Evolutionary conservation across 2,329 filamentous ascomycete species (phyloP), one percentile per base, ranked within the genome.

Genomic region (Cordyceps militaris): DNA sequence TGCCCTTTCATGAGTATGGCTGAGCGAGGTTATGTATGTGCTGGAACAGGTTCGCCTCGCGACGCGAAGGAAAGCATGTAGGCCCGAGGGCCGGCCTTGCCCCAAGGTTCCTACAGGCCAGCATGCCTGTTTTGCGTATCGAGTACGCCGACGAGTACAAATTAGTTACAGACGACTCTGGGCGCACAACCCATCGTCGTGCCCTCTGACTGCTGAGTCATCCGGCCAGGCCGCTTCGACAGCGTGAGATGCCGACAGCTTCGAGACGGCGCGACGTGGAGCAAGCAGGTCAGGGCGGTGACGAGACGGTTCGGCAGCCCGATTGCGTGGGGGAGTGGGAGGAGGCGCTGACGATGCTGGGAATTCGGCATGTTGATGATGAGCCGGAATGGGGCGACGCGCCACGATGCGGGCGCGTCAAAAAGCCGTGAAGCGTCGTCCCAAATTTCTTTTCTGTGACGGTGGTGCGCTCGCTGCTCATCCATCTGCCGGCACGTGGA

Each of bases 291-390:
- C 1, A 71, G 83, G 13, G 69, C 73, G 4, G 76, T 86, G 30
- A 86, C 83, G 0, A 69, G 80, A 14, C 70, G 70, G 9, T 87
- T 79, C 67, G 67, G 73, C 2, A 84, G 87, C 70, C 82, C 82
- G 1, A 71, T 87, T 14, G 82, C 79, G 3, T 87, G 82, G 82
- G 84, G 82, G 0, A 87, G 83, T n/a, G n/a, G n/a, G n/a, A n/a
- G 82, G 77, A 84, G 3, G 79, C 76, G 0, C 67, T 80, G 10
- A 64, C 68, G 60, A 63, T 63, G 32, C 63, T 87, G 46, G 84
- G 84, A 0, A 82, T 87, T 57, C 52, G 62, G 48, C 74, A 85
- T 66, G 72, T 85, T 10, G 68, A 74, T 10, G 68, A 74, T 43
- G 59, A 44, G 8, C 79, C 80, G 1, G 77, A 86, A 53, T 87